Conservation (phyloP, 306 rosid genomes). For the Senna tora region DNA sequence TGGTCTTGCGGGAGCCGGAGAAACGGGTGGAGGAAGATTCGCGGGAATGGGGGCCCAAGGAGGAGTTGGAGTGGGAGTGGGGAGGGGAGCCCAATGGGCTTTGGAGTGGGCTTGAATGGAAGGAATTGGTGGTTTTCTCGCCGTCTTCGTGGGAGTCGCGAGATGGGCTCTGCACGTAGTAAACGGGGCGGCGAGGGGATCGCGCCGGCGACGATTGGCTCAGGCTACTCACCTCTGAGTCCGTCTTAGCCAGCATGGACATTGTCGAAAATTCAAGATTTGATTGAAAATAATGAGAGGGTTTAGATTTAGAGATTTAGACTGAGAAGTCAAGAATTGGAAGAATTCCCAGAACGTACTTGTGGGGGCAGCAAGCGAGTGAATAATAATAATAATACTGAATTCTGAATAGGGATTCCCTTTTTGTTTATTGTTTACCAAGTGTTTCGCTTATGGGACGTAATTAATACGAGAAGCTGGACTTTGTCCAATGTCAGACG, state of each 20-base stretch:
- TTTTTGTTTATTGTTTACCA: slow-evolving; percentile 47
- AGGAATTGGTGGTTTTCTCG: slow-evolving; percentile 87
- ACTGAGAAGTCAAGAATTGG: background rate
- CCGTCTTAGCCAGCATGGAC: slow-evolving; percentile 72
- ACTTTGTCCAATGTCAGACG: slow-evolving; percentile 31
- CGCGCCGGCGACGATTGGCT: slow-evolving; percentile 75
- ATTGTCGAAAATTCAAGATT: background rate
- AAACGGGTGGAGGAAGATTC: slow-evolving; percentile 91
- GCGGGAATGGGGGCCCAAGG: slow-evolving; percentile 80
- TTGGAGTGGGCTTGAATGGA: slow-evolving; percentile 75
- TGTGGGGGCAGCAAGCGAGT: slow-evolving; percentile 37
- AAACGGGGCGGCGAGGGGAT: slow-evolving; percentile 67
- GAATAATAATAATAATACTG: too few species aligned
- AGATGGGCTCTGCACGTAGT: slow-evolving; percentile 88
- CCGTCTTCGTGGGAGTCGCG: slow-evolving; percentile 79
- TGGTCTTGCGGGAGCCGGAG: slow-evolving; percentile 64
- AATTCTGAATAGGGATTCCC: background rate
- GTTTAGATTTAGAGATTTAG: background rate
- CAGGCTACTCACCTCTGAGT: slow-evolving; percentile 89
- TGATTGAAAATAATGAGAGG: background rate
- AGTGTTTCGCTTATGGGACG: slow-evolving; percentile 38
- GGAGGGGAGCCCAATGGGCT: slow-evolving; percentile 96
- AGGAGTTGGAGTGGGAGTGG: slow-evolving; percentile 90
- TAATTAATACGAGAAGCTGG: slow-evolving; percentile 49
- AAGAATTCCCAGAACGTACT: slow-evolving; percentile 49